Base-by-base conservation (phyloP, 257 asterid species). In the Dorcoceras hygrometricum region DNA sequence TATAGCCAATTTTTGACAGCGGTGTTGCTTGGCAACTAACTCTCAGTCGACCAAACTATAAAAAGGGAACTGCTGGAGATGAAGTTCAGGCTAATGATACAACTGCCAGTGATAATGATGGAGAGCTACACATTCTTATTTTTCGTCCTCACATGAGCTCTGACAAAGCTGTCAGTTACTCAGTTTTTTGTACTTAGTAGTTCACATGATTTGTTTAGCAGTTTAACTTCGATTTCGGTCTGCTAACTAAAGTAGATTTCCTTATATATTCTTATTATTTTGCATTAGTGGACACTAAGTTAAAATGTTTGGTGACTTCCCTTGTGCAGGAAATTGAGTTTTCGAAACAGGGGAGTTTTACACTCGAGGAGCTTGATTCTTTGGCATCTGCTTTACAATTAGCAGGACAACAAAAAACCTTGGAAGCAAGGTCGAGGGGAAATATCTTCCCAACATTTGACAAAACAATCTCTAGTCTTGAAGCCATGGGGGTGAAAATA, bases 1-100 rank as follows among this genome's bases (percentile, higher is more conserved):
- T 68, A 53, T 31, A 39, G 19, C 67, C 34, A 34, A 36, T 56
- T 70, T 63, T 75, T 80, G n/a, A 70, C 86, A 94, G 99, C 73
- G 97, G 96, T 59, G 89, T 94, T 70, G 91, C 97, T 75, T 94
- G 97, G 99, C 89, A 94, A 78, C 81, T 94, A 56, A 82, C 91
- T 29, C 88, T 94, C 69, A 79, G 82, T 82, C 83, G 62, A 26
- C 95, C 99, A 12, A 79, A 67, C 73, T 67, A 76, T 67, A 76
- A 62, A 71, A 77, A 75, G 54, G 80, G 59, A 79, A 57, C 72
- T 23, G 73, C 56, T 62, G 84, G 71, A 55, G 84, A 75, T 77
- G 80, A 64, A 62, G 75, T 43, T 73, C 76, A 67, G 59, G 66
- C 73, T 28, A 68, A 76, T 77, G 88, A 80, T 27, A 69, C 72